A percentile compares a stretch with the other conserved stretches of the same genome.
Conservation (phyloP, 1,139 yeast genomes). For the Casaregolazyma suthepensis region DNA sequence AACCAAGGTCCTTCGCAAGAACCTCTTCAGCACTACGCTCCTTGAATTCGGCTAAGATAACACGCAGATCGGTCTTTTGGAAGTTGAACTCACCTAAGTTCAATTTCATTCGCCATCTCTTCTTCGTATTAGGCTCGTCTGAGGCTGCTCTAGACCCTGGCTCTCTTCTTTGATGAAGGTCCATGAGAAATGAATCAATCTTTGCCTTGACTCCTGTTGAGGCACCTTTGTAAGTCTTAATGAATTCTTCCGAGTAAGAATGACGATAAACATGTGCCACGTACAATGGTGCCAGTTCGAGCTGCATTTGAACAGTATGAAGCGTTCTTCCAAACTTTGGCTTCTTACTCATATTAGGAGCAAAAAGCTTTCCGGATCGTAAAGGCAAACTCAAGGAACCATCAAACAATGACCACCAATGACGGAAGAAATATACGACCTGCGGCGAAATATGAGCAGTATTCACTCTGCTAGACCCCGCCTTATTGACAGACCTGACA, state of each 20-base stretch:
- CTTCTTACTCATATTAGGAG: conserved; percentile 35
- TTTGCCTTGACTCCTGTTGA: conserved; percentile 78
- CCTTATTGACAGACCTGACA: conserved; percentile 43
- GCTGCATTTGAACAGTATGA: conserved; percentile 72
- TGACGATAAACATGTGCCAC: conserved; percentile 68
- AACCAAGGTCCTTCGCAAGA: conserved; percentile 36
- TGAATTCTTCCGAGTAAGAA: conserved; percentile 39
- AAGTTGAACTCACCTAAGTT: conserved; percentile 72
- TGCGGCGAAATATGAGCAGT: conserved; percentile 72
- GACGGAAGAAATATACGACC: conserved; percentile 58
- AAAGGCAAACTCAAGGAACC: conserved; percentile 70
- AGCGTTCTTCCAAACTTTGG: conserved; percentile 73
- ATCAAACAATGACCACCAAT: conserved; percentile 80
- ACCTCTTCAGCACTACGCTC: conserved; percentile 47
- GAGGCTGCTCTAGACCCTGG: conserved; percentile 35
- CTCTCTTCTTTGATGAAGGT: conserved; percentile 80
- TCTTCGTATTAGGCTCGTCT: conserved; percentile 33
- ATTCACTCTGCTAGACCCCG: conserved; percentile 42
- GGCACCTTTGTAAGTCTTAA: conserved; percentile 45
- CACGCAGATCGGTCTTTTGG: conserved; percentile 63
- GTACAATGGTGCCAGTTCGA: conserved; percentile 66
- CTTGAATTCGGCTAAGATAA: conserved; percentile 60
- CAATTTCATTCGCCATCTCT: conserved; percentile 62
- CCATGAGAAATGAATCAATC: conserved; percentile 60
- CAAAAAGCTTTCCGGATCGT: conserved; percentile 64